These are phyloP conservation scores for Penicillium sp. DNA, from an alignment of 2,329 filamentous ascomycete genomes.

Conservation along the genomic window DNA sequence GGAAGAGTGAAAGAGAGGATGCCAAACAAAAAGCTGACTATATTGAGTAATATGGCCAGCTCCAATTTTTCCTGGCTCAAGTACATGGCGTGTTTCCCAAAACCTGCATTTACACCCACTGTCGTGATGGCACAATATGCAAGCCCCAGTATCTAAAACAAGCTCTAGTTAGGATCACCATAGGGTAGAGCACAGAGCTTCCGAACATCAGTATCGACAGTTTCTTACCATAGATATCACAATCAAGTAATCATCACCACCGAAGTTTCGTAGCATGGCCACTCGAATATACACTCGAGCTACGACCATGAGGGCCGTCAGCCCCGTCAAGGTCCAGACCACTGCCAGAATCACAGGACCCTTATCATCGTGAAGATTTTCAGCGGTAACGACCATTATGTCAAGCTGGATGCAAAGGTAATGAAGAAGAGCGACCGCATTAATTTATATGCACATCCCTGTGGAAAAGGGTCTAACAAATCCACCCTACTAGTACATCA, in stretches of 20 bases:
- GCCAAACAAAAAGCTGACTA: conserved; percentile 29
- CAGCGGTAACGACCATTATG: conserved; percentile 10
- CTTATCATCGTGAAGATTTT: conserved; percentile 29
- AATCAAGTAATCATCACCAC: conserved; percentile 43
- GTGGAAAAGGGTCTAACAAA: neutral
- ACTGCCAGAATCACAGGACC: conserved; percentile 37
- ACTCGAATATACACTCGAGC: conserved; percentile 38
- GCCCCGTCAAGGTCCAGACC: conserved; percentile 31
- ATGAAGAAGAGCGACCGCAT: neutral
- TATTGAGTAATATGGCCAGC: conserved; percentile 27
- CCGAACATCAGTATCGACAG: neutral
- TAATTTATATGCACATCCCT: neutral
- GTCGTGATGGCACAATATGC: conserved; percentile 37
- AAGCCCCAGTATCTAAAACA: conserved; percentile 35
- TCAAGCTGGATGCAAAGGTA: neutral
- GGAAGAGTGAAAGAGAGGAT: conserved; percentile 32
- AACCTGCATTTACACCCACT: conserved; percentile 39
- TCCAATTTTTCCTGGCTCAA: conserved; percentile 32
- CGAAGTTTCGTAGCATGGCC: conserved; percentile 34
- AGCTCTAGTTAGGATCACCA: neutral
- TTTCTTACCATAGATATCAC: conserved; percentile 31
- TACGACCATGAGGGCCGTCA: conserved; percentile 34
- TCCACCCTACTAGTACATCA: neutral
- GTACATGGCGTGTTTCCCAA: conserved; percentile 41
- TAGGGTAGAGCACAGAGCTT: too few relatives aligned